These are phyloP conservation scores for Eucalyptus pauciflora DNA, from an alignment of 345 rosid genomes.

Conservation along the genomic window DNA sequence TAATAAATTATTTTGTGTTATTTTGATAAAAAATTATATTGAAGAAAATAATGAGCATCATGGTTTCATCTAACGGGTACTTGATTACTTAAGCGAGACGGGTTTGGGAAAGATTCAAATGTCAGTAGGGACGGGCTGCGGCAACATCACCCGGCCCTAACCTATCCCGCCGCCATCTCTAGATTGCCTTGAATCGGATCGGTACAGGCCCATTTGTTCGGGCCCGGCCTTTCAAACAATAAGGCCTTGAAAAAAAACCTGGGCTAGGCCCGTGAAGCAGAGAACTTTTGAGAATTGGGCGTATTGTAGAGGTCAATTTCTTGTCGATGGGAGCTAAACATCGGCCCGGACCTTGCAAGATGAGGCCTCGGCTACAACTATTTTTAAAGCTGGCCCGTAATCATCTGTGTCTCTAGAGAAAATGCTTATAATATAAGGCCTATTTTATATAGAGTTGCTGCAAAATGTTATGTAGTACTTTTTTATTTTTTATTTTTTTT, in stretches of 20 bases:
- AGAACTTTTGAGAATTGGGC: rapidly evolving
- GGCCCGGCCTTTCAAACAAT: neutral
- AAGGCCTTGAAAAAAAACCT: neutral
- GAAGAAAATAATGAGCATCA: no score
- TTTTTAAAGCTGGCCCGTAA: neutral
- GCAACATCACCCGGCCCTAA: no score
- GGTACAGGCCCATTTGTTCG: rapidly evolving
- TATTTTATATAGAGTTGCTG: neutral
- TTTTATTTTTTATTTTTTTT: no score
- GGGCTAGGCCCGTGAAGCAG: neutral
- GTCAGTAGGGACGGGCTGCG: no score
- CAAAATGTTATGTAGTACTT: neutral
- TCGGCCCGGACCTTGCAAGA: neutral
- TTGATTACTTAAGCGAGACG: no score
- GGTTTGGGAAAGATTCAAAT: no score
- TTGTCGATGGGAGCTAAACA: neutral
- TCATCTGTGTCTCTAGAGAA: neutral
- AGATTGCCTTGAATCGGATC: neutral
- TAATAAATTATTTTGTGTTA: no score
- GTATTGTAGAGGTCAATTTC: neutral
- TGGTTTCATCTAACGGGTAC: rapidly evolving
- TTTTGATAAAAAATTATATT: no score
- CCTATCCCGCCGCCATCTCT: rapidly evolving
- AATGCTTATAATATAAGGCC: neutral
- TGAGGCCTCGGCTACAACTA: neutral